phyloP scores from a whole-genome alignment of 2,329 filamentous ascomycete genomes.

The Colletotrichum cuscutae region DNA sequence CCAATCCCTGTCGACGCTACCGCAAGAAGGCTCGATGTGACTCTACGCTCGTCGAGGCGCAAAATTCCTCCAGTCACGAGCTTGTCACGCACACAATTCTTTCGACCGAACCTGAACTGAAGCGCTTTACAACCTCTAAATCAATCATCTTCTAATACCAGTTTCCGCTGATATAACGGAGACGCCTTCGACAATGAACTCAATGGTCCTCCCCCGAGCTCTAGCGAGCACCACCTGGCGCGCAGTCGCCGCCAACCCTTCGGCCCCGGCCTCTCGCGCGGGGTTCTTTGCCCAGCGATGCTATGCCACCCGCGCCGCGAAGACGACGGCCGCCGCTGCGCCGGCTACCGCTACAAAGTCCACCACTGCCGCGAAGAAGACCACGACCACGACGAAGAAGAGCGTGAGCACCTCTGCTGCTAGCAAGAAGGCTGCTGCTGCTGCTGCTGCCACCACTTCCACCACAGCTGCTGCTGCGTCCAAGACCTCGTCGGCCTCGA shows the following conservation, averaged over 20 bases:
- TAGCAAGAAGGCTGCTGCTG: constrained; percentile 10
- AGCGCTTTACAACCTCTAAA: background rate
- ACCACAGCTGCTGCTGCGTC: background rate
- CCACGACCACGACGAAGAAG: constrained; percentile 26
- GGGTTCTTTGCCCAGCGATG: constrained; percentile 19
- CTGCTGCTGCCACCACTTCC: background rate
- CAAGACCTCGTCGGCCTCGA: constrained; percentile 1
- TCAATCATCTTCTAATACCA: background rate
- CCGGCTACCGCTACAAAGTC: constrained; percentile 4
- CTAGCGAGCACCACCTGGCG: constrained; percentile 19
- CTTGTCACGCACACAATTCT: background rate
- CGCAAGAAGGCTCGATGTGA: constrained; percentile 9
- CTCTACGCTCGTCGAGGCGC: background rate
- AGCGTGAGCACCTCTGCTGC: constrained; percentile 20
- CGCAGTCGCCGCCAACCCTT: background rate
- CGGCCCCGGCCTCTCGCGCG: background rate
- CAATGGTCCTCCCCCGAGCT: constrained; percentile 20
- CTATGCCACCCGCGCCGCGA: constrained; percentile 29
- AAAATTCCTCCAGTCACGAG: background rate
- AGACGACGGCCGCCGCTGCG: constrained; percentile 2
- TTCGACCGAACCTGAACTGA: background rate
- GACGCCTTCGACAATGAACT: background rate
- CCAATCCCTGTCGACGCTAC: constrained; percentile 16
- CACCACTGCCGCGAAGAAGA: constrained; percentile 5
- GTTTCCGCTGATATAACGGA: too few species aligned